Base-by-base conservation (phyloP, 2,329 filamentous ascomycete genomes). In the Ceratocystis destructans region DNA sequence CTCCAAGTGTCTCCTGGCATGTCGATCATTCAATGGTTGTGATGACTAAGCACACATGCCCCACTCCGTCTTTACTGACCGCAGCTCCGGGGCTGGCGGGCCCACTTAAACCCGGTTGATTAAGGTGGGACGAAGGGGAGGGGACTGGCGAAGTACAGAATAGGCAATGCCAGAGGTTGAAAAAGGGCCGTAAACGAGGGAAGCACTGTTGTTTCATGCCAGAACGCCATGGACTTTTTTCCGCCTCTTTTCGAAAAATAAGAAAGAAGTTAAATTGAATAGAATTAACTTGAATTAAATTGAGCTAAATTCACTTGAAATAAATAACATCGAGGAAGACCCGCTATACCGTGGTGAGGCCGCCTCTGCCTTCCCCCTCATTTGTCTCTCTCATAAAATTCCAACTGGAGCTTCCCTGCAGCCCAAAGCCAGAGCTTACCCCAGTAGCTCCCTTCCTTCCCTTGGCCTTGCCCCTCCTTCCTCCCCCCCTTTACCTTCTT, bases 81-180 rank as follows among this genome's bases (percentile, higher is more conserved):
- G n/a, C n/a, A 62, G 25, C n/a, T 44, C 59, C 33, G 59, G 59
- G 33, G 12, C 10, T n/a, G 20, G 22, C 2, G 8, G 59, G 10
- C 61, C 61, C 61, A 62, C 61, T 62, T 62, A 28, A 45, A 62
- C 61, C 61, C 37, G 20, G 61, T 31, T 17, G 61, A 28, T 62
- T 46, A 25, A 28, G 61, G 61, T 45, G 17, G 33, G 37, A 45
- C 8, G 61, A 44, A 62, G 15, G n/a, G 37, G 41, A 46, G 61
- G 61, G 25, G 61, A 62, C 33, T 41, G 10, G 25, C 8, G 50
- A 17, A 17, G 45, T 20, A 20, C 45, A 48, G 20, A 17, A 48
- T 1, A 48, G 20, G 7, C 5, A 48, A 20, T 20, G 4, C 5
- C 5, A 48, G 17, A 48, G 45, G 45, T 20, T 2, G 0, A 17